Evolutionary conservation across 1,284 basidiomycete species (phyloP).

Genomic region (Irpex sp.): DNA sequence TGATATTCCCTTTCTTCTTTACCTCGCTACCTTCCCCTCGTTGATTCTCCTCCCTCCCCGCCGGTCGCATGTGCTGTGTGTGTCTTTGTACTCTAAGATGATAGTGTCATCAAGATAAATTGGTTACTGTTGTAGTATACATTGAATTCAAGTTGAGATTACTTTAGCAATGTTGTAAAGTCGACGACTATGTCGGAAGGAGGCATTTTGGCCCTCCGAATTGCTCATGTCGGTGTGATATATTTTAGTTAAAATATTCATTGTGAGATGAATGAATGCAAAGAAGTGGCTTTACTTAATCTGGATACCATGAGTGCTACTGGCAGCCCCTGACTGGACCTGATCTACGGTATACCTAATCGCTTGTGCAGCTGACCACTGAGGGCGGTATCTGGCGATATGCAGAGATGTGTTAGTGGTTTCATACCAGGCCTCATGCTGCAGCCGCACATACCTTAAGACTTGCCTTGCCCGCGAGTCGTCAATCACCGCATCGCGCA

Average conservation of each 20-base stretch:
- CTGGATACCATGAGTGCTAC: neutral
- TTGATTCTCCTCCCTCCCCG: neutral
- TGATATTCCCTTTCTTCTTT: neutral
- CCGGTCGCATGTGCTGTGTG: neutral
- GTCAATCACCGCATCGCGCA: neutral
- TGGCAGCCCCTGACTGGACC: neutral
- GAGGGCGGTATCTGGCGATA: neutral
- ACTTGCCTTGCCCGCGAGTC: neutral
- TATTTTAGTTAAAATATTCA: too few relatives aligned
- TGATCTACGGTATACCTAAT: neutral
- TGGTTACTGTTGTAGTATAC: neutral
- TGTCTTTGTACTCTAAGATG: neutral
- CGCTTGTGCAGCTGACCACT: neutral
- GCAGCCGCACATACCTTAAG: neutral
- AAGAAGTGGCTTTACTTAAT: neutral
- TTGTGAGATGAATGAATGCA: neutral
- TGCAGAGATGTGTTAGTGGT: too few relatives aligned
- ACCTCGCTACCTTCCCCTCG: neutral
- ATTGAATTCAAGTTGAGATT: neutral
- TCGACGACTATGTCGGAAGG: neutral
- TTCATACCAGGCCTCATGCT: too few relatives aligned
- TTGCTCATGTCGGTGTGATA: too few relatives aligned
- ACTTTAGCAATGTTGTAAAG: neutral
- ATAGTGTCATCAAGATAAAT: neutral
- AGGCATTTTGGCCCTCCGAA: too few relatives aligned